phyloP scores from a whole-genome alignment of 345 rosid species.

The Salix viminalis region DNA sequence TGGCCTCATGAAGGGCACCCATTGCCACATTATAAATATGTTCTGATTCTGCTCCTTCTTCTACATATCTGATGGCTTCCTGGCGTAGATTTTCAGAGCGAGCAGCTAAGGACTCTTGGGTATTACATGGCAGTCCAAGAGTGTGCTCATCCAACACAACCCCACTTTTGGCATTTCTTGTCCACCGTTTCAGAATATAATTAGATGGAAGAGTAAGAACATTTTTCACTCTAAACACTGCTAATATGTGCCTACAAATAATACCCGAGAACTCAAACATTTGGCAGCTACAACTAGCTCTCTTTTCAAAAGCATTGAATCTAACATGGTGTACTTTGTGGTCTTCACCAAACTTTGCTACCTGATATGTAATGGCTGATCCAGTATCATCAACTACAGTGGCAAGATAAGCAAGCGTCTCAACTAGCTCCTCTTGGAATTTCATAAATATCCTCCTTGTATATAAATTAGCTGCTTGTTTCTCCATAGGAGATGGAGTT shows the following conservation, averaged over 20 bases:
- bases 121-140: conserved; percentile 32
- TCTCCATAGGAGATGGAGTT: conserved; percentile 62
- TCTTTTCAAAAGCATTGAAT: conserved; percentile 56
- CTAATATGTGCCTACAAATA: conserved; percentile 57
- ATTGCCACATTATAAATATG: conserved; percentile 44
- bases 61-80: conserved; percentile 55
- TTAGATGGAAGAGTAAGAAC: conserved; percentile 64
- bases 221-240: conserved; percentile 61
- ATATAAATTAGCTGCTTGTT: conserved; percentile 49
- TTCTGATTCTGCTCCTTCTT: conserved; percentile 45
- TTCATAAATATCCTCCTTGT: conserved; percentile 42
- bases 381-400: conserved; percentile 43
- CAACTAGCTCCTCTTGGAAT: conserved; percentile 59
- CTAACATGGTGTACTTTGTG: conserved; percentile 46
- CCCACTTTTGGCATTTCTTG: conserved; percentile 58
- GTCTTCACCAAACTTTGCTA: conserved; percentile 60
- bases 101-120: conserved; percentile 54
- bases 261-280: conserved; percentile 71
- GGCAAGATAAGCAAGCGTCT: conserved; percentile 43
- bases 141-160: conserved; percentile 41
- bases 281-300: conserved; percentile 59
- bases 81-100: conserved; percentile 55
- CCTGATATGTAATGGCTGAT: conserved; percentile 39
- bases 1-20: conserved; percentile 52
- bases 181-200: conserved; percentile 57